Base-by-base conservation (phyloP, 345 rosid genomes). In the Salix purpurea region DNA sequence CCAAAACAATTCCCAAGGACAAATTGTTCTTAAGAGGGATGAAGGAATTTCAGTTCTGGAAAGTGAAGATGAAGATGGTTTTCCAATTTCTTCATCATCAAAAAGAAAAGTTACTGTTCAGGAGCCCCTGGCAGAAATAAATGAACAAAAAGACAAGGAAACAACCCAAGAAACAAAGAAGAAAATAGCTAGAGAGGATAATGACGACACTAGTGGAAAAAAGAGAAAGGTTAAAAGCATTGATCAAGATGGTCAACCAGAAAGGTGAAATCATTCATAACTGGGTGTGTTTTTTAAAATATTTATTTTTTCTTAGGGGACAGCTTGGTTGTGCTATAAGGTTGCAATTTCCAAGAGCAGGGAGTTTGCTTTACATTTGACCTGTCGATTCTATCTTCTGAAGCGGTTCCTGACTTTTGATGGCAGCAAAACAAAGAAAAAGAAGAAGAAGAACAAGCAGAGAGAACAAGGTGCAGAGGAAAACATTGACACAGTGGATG, bases 21-120 rank as follows among this genome's bases (percentile, higher is more conserved):
- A 89, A 70, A 84, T 91, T 82, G 81, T 85, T 83, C 78, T 70
- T 44, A 86, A 80, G 80, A 86, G 70, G 40, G 76, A 34, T 32
- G 36, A 79, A 56, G 52, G 61, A 74, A 82, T 62, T 15, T 72
- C 86, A 12, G 85, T 83, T 78, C 48, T 91, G 79, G 98, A 89
- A 85, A 91, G 93, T 70, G 98, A 96, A 81, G 97, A 93, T 79
- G 98, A 94, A 90, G 98, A 96, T 66, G 98, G 99, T 52, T 85
- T 96, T 70, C 97, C 94, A n/a, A 84, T 88, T 81, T 78, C 86
- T 78, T 58, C 78, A 30, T 73, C 88, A 14, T 76, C 75, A 12
- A 83, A 83, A 79, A 64, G 79, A 24, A 52, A 82, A 71, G 80
- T 16, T 24, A 65, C 50, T 13, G 67, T 28, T 80, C 67, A 40